Percentiles rank a stretch among this genome's conserved stretches.
These are phyloP conservation scores for Silybum marianum DNA, from an alignment of 129 eudicot genomes.

Conservation along the genomic window DNA sequence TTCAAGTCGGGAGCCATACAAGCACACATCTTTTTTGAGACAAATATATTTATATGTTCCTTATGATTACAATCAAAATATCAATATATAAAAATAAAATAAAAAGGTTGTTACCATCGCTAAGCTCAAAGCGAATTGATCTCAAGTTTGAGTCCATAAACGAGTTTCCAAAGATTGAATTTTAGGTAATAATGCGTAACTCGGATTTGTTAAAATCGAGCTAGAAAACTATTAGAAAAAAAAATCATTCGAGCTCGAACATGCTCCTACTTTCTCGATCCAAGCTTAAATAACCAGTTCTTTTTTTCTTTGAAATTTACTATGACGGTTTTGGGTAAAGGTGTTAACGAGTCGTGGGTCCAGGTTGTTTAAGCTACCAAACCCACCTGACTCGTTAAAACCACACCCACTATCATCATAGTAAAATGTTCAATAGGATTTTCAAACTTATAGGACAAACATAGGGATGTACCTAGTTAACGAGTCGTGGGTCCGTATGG, in stretches of 20 bases:
- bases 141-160: neutral
- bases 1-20: neutral
- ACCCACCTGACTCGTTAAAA: no score
- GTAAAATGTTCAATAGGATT: no score
- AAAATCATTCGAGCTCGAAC: neutral
- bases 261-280: neutral
- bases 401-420: no score
- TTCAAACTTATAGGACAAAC: no score
- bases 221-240: neutral
- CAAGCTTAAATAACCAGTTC: neutral
- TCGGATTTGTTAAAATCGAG: neutral
- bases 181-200: neutral
- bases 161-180: neutral
- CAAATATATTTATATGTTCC: neutral
- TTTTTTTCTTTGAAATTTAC: no score
- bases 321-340: no score
- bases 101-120: neutral
- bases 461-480: no score
- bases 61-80: neutral
- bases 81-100: neutral
- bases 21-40: neutral
- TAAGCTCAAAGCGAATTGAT: neutral
- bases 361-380: no score
- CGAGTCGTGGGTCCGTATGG: no score
- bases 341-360: no score